Conservation (phyloP, 139 green algal species). For the Chlamydomonas sphaeroides region DNA sequence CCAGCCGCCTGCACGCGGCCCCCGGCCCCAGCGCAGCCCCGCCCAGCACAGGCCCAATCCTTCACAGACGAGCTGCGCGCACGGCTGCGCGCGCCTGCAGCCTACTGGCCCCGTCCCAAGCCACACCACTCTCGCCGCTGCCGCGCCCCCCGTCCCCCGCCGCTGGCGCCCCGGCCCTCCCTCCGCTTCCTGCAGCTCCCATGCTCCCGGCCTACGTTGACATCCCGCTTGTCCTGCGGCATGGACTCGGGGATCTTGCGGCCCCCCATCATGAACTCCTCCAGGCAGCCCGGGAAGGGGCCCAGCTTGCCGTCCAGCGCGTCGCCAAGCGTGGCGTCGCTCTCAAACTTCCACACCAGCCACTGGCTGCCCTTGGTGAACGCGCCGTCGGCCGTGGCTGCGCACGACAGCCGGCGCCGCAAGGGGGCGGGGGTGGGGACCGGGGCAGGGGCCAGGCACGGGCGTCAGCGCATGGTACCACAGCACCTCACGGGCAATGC, state of each 20-base stretch:
- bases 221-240: conserved; percentile 41
- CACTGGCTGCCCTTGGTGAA: conserved; percentile 85
- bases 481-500: no score
- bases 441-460: neutral
- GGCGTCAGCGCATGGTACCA: no score
- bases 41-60: no score
- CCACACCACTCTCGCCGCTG: no score
- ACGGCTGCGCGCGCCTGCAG: no score
- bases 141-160: neutral
- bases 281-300: conserved; percentile 72
- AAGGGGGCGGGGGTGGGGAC: neutral
- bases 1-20: no score
- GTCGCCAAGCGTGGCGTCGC: conserved; percentile 86
- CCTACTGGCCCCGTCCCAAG: no score
- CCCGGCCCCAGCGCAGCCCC: no score
- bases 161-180: neutral
- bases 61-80: no score
- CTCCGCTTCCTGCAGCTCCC: neutral
- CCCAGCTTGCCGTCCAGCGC: conserved; percentile 79
- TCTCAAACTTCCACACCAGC: conserved; percentile 94
- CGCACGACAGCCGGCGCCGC: neutral
- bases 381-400: conserved; percentile 59
- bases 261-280: conserved; percentile 64
- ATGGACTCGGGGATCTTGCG: neutral
- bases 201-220: neutral